A percentile compares a stretch with the other conserved stretches of the same genome.
phyloP scores from a whole-genome alignment of 1,284 basidiomycete species.

The Ceratobasidium sp. region DNA sequence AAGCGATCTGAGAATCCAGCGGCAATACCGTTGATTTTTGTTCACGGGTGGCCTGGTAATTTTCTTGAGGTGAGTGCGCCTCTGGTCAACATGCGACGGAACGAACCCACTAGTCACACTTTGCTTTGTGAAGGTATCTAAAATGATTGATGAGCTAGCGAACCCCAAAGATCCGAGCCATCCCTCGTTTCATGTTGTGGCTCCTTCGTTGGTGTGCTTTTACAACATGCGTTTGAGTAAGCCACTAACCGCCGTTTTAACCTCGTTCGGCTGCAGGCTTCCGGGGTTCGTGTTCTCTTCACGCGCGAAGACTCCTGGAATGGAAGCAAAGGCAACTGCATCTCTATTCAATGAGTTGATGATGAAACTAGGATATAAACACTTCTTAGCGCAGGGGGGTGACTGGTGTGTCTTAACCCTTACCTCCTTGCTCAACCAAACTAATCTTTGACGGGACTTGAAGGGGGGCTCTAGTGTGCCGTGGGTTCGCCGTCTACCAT shows the following conservation, averaged over 20 bases:
- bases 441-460: background rate
- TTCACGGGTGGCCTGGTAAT: conserved; percentile 49
- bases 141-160: conserved; percentile 48
- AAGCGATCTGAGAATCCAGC: conserved; percentile 41
- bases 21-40: conserved; percentile 46
- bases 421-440: background rate
- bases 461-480: conserved; percentile 49
- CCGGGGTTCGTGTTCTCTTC: conserved; percentile 50
- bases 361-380: conserved; percentile 49
- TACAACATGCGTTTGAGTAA: background rate
- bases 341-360: conserved; percentile 49
- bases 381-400: conserved; percentile 50
- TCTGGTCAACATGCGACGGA: background rate
- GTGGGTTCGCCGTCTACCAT: conserved; percentile 48
- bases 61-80: conserved; percentile 44
- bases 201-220: conserved; percentile 47
- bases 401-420: conserved; percentile 47
- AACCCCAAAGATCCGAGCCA: conserved; percentile 48
- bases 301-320: conserved; percentile 46
- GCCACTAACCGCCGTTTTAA: background rate
- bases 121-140: conserved; percentile 43
- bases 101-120: background rate
- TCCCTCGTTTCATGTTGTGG: conserved; percentile 50
- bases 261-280: conserved; percentile 34
- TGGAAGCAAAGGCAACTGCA: conserved; percentile 44